Base-by-base conservation (phyloP, 73 alveolate genomes). In the Chromera velia region DNA sequence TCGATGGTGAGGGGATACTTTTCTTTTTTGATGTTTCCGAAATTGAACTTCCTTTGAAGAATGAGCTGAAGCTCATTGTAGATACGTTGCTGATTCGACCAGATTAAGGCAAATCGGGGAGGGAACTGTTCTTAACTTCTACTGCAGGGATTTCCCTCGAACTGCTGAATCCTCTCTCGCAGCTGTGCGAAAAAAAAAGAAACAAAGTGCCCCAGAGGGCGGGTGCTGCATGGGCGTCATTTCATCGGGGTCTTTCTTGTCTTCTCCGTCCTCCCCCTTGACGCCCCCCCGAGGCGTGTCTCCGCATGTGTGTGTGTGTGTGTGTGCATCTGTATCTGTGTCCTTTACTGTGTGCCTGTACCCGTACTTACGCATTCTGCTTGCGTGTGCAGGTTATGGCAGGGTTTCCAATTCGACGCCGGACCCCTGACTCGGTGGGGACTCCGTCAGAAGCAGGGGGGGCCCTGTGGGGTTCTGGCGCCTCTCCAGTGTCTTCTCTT, bases 361-460 rank as follows among this genome's bases (percentile, higher is more conserved):
- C n/a, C n/a, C n/a, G n/a, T n/a, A n/a, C n/a, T n/a, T n/a, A n/a
- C n/a, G n/a, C n/a, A n/a, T n/a, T n/a, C n/a, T n/a, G n/a, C n/a
- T n/a, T n/a, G n/a, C n/a, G n/a, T n/a, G n/a, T 40, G 13, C 55
- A 40, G 55, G 55, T 13, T 40, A 13, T 4, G 55, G 4, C 55
- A 40, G 55, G 55, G 55, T 40, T 40, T 40, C 22, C 22, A 40
- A 13, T 40, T 40, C 55, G 13, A 13, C 55, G 13, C 22, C 13
- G 55, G 13, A 13, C 22, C 4, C 22, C 55, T 4, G 55, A 40
- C 55, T 40, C 55, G 63, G 34, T 88, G 88, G 82, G 93, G 93
- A 19, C 83, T 88, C 63, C 65, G 81, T 73, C 85, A 88, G 76
- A 88, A 80, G 78, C 91, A 84, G 64, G 93, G 93, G 4, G 93